Evolutionary conservation across 1,284 basidiomycete species (phyloP), one percentile per base, ranked within the genome.

Genomic region (Leccinum subrobustum): DNA sequence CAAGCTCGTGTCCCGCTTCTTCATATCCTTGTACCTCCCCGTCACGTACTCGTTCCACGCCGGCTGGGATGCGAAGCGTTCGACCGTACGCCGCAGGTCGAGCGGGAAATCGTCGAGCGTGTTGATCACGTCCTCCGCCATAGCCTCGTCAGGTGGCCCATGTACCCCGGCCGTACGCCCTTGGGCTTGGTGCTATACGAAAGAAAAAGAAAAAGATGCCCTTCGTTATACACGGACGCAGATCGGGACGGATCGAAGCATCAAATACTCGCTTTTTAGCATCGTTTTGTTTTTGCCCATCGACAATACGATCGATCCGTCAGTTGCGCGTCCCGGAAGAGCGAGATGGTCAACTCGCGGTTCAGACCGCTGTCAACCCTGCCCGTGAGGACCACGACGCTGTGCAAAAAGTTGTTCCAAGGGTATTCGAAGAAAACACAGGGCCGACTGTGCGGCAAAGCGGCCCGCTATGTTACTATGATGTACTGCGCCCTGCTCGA

Each of bases 81-180:
- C 77, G 59, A 96, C 84, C 56, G 81, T 75, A 1, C 82, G 77
- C 39, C 85, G 81, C n/a, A 96, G 81, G 44, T 94, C 92, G 20
- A 84, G 80, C 0, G 95, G 94, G 76, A 94, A 96, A 52, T 92
- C 87, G 52, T 94, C 89, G 47, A 96, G 81, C 8, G 92, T 87
- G 61, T 84, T 86, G 69, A 95, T 87, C 12, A 95, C 89, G 69
- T 96, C 93, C 73, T 96, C 94, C 0, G 93, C 88, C 64, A 99
- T 95, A 98, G 85, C 12, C 27, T 27, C 7, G 92, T 92, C 50
- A 99, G 84, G 73, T 99, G 96, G 0, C 96, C 96, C 96, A 99
- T 99, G 77, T 94, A 97, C 1, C 96, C 95, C 47, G 95, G 75
- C 18, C 95, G 87, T 37, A 91, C 86, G 27, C 83, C 88, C 74